Evolutionary conservation across 495 filamentous ascomycete genomes (phyloP), one percentile per base, ranked within the genome.

Genomic region (Parathielavia hyrcaniae): DNA sequence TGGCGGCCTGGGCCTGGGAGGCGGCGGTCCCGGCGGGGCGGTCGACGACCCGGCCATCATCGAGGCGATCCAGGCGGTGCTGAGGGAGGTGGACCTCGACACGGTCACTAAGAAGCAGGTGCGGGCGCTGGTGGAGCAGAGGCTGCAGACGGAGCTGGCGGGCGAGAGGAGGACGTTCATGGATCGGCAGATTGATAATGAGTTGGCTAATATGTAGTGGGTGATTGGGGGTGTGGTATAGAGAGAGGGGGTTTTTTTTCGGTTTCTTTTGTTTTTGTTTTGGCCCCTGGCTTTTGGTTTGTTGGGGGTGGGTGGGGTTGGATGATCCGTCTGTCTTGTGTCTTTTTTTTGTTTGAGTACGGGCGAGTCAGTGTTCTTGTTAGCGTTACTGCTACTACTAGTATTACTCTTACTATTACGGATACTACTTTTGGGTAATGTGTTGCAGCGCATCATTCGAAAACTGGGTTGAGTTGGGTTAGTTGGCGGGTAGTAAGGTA

Each of bases 81-180:
- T 98, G 59, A 74, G 80, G n/a, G 92, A 96, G 66, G 91, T 96
- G 3, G 91, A 98, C 73, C 74, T 98, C 20, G 93, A 98, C 69
- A 91, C 79, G 16, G 90, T 98, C 35, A 98, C 93, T 17, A 98
- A 98, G 83, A 98, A 97, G 75, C 93, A 97, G 79, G 88, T 93
- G 55, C 81, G 89, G 50, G 91, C 87, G 13, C 79, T 97, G 49
- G 90, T 95, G 26, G 93, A 98, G 75, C 90, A 95, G 72, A 80
- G 90, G 64, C 73, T 98, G 50, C 90, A 96, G 74, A 91, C 88
- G 12, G 87, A 95, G 61, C 75, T 97, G 57, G 75, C 79, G 3
- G 91, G 88, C 19, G 91, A 96, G 63, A 86, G 88, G 67, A 81
- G 85, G 61, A 80, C 79, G 23, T 96, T 93, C 76, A 76, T 97